Evolutionary conservation across 257 asterid genomes (phyloP).

Genomic region (Solanum virginianum): DNA sequence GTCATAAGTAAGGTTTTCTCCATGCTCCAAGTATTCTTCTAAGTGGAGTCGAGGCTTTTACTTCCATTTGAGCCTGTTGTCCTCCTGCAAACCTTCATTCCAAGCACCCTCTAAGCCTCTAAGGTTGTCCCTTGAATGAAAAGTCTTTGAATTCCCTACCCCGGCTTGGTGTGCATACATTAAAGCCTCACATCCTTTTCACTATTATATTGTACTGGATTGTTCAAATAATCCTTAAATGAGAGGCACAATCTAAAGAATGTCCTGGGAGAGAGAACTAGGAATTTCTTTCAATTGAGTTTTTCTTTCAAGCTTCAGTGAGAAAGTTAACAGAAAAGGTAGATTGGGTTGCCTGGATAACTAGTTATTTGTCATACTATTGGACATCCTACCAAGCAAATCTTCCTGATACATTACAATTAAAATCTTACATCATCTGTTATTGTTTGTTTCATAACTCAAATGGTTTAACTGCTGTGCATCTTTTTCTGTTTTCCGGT

Average conservation of each 20-base stretch:
- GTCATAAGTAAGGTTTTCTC: not conserved
- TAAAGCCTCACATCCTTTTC: not conserved
- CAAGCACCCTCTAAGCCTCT: not conserved
- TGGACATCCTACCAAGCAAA: not conserved
- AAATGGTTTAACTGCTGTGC: not conserved
- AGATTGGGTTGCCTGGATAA: not conserved
- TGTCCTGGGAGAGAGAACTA: not conserved
- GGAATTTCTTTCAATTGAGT: not conserved
- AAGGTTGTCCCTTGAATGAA: not conserved
- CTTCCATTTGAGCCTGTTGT: not conserved
- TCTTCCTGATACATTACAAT: not conserved
- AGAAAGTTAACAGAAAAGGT: not conserved
- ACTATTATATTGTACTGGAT: not conserved
- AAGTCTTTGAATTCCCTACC: not conserved
- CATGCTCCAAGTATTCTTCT: not conserved
- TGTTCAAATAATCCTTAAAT: not conserved
- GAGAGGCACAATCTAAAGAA: not conserved
- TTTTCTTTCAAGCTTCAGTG: not conserved
- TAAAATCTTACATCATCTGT: not conserved
- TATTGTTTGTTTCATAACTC: not conserved
- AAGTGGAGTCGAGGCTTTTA: not conserved
- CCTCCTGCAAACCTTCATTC: not conserved
- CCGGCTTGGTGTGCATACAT: not conserved
- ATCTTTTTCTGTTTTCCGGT: slow-evolving; percentile 1
- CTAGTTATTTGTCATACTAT: not conserved